phyloP scores from a whole-genome alignment of 768 basidiomycete species.

The Crassisporium funariophilum region DNA sequence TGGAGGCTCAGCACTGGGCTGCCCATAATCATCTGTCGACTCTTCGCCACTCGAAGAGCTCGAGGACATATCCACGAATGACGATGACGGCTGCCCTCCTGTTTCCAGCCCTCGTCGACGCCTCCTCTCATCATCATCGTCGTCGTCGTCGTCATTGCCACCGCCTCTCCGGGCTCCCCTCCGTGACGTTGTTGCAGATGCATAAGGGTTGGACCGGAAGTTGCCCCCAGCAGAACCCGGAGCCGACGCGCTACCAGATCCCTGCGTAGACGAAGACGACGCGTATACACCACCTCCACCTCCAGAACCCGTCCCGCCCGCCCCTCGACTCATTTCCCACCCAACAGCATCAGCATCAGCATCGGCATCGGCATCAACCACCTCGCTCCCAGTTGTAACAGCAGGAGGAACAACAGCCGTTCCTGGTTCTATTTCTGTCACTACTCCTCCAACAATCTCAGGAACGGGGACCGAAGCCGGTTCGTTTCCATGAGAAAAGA shows the following conservation, averaged over 20 bases:
- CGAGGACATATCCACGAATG: not conserved
- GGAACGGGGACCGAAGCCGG: no score
- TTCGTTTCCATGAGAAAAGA: no score
- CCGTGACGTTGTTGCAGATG: constrained; percentile 17
- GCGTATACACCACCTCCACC: no score
- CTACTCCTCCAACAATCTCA: no score
- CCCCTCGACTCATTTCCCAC: not conserved
- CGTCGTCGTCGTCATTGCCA: constrained; percentile 38
- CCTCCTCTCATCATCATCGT: constrained; percentile 30
- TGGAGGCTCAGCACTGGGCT: not conserved
- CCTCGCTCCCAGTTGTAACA: no score
- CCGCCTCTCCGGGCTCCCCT: constrained; percentile 23
- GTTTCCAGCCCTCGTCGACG: constrained; percentile 11
- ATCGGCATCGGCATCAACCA: not conserved
- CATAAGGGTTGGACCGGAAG: no score
- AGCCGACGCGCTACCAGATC: no score
- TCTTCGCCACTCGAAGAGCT: constrained; percentile 17
- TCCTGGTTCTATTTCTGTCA: no score
- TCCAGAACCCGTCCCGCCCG: not conserved
- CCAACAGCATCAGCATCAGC: not conserved
- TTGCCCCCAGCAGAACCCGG: no score
- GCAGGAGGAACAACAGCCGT: no score
- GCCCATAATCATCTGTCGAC: not conserved
- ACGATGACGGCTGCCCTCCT: constrained; percentile 13
- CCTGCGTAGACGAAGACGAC: no score